Evolutionary conservation across 2,329 filamentous ascomycete genomes (phyloP).

Genomic region (Kalaharituber pfeilii): DNA sequence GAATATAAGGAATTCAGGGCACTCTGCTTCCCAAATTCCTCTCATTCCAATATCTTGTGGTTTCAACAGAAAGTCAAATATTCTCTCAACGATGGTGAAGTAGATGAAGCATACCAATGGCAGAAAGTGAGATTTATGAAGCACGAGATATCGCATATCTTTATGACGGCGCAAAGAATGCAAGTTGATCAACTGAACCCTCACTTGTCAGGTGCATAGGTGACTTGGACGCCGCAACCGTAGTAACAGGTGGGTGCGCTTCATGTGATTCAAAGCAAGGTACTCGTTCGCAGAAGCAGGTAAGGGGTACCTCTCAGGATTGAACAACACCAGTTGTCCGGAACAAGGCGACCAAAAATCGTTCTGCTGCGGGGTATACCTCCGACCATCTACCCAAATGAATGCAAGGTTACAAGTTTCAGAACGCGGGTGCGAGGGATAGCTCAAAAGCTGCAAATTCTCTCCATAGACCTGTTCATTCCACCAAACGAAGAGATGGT

Average conservation of each 20-base stretch:
- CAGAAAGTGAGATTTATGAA: constrained; percentile 5
- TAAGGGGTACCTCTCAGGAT: neutral
- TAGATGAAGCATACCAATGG: constrained; percentile 12
- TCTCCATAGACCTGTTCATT: neutral
- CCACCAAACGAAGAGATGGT: neutral
- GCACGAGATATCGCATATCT: neutral
- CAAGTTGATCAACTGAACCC: neutral
- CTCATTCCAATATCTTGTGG: constrained; percentile 10
- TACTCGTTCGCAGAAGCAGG: neutral
- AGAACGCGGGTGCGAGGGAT: neutral
- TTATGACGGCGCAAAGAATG: neutral
- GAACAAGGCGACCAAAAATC: neutral
- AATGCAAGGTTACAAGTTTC: neutral
- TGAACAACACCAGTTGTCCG: neutral
- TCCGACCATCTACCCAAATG: neutral
- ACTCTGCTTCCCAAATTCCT: constrained; percentile 5
- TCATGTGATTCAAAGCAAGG: neutral
- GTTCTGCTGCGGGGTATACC: neutral
- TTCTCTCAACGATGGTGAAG: constrained; percentile 12
- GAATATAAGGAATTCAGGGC: constrained; percentile 7
- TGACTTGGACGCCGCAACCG: neutral
- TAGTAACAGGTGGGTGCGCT: neutral
- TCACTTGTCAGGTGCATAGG: neutral
- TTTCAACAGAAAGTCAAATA: constrained; percentile 8
- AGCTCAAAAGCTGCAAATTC: neutral